Evolutionary conservation across 2,329 filamentous ascomycete genomes (phyloP), one percentile per base, ranked within the genome.

Genomic region (Ceratocystis colombiana): DNA sequence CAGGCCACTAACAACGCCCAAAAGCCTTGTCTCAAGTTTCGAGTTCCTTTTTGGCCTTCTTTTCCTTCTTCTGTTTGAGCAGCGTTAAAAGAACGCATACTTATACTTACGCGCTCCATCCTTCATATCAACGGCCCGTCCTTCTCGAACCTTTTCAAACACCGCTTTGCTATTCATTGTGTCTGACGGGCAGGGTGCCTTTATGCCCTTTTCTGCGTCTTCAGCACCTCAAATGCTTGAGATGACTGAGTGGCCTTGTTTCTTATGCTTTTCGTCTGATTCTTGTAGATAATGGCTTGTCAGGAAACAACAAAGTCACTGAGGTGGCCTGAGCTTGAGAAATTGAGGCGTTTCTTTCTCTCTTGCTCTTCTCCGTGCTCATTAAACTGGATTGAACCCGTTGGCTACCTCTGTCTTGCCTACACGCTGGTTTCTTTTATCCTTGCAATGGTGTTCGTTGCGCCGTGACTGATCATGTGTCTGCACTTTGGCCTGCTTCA

Each of bases 221-320:
- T 41, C 8, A 15, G 37, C 12, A 8, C 37, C 10, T 41, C 37
- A 12, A 41, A 12, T 12, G 37, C 37, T 41, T 12, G 20, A 12
- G 53, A 22, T 25, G 22, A 25, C 22, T 33, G 22, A 17, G 53
- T 28, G n/a, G 48, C 22, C 17, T 25, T 33, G 53, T 57, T 57
- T 57, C 22, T 33, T 2, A 33, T 57, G 53, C 25, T 28, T 57
- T 57, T 57, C 53, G 30, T 33, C 53, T 57, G 53, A 57, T 57
- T 17, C 53, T 28, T n/a, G 53, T 33, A n/a, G 22, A 41, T 4
- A 41, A 15, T 5, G 37, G 3, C 12, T 41, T 41, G 10, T 41
- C 12, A 41, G 12, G 37, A 15, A 15, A 5, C 37, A 41, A 0
- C 37, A 3, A 12, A 41, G 37, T 41, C 12, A 41, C 37, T 41